A percentile compares a stretch with the other conserved stretches of the same genome.
These are phyloP conservation scores for Colletotrichum incanum DNA, from an alignment of 2,329 filamentous ascomycete genomes.

Conservation along the genomic window DNA sequence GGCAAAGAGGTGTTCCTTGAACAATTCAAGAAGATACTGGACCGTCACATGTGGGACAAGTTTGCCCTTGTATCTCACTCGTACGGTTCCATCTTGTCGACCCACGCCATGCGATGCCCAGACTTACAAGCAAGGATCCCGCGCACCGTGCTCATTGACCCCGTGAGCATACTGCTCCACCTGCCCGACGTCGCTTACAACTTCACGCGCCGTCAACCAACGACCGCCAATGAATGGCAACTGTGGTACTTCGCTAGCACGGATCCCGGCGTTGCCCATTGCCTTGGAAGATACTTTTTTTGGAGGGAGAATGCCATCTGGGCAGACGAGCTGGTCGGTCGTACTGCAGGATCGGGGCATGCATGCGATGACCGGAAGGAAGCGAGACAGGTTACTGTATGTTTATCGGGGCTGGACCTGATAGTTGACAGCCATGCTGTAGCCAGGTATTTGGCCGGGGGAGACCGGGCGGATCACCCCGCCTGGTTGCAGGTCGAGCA, in stretches of 20 bases:
- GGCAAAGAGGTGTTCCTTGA: constrained; percentile 67
- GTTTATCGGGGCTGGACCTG: constrained; percentile 72
- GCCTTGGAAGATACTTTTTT: constrained; percentile 77
- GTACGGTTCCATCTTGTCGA: constrained; percentile 73
- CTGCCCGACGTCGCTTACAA: constrained; percentile 81
- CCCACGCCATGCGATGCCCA: constrained; percentile 71
- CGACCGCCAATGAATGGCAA: constrained; percentile 77
- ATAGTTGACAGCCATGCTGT: constrained; percentile 76
- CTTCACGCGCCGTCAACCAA: constrained; percentile 71
- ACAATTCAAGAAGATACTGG: constrained; percentile 71
- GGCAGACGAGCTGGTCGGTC: constrained; percentile 72
- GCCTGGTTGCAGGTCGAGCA: constrained; percentile 43
- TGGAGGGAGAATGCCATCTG: constrained; percentile 81
- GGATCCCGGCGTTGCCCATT: constrained; percentile 77
- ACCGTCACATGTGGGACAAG: constrained; percentile 69
- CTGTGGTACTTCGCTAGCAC: constrained; percentile 80
- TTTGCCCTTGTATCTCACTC: constrained; percentile 75
- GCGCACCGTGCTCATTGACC: constrained; percentile 68
- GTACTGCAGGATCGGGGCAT: constrained; percentile 2
- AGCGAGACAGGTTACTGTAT: constrained; percentile 67
- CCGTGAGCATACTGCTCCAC: constrained; percentile 78
- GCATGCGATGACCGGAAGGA: constrained; percentile 42
- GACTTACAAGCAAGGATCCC: constrained; percentile 65
- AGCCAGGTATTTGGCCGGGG: constrained; percentile 66
- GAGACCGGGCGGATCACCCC: constrained; percentile 39